Evolutionary conservation across 2,329 filamentous ascomycete genomes (phyloP), one percentile per base, ranked within the genome.

Genomic region (Beauveria medogensis): DNA sequence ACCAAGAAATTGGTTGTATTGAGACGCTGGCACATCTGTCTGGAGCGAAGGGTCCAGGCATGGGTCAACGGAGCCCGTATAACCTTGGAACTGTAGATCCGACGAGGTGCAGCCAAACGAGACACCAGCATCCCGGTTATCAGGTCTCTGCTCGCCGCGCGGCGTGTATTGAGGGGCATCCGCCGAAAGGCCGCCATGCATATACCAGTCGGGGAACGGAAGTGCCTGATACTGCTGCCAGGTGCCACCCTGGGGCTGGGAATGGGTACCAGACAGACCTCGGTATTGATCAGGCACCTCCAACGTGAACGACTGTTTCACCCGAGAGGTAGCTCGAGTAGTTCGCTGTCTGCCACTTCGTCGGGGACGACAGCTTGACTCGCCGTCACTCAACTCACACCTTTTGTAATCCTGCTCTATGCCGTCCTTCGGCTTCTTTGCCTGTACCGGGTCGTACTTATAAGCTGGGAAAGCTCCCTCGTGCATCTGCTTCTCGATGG

Each of bases 381-480:
- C 52, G 50, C 54, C 41, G 43, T 77, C 75, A n/a, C 78, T 78
- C 55, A 78, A 70, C 41, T 80, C 78, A 14, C 76, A 79, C 5
- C 74, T 71, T 34, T 75, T 66, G 64, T 41, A 26, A 34, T 41
- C 52, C 66, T 73, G 40, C 64, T 77, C 64, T 78, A 78, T 51
- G 76, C 74, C 30, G 94, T 96, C 68, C 88, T 87, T 2, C 2
- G 47, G 40, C 22, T 43, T 56, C 47, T 59, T 62, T 14, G 40
- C 34, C 24, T 54, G 55, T 8, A 57, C 40, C 16, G 93, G 93
- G 2, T 90, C 89, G 76, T 97, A 99, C 74, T 96, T 97, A 80
- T 97, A 99, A 47, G 86, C 85, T 0, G 94, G 94, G 67, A 96
- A 91, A 2, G 93, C 92, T 58, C 83, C 82, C 59, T 89, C 84